Evolutionary conservation across 2,329 filamentous ascomycete species (phyloP).

Genomic region (Ceratocystis variospora): DNA sequence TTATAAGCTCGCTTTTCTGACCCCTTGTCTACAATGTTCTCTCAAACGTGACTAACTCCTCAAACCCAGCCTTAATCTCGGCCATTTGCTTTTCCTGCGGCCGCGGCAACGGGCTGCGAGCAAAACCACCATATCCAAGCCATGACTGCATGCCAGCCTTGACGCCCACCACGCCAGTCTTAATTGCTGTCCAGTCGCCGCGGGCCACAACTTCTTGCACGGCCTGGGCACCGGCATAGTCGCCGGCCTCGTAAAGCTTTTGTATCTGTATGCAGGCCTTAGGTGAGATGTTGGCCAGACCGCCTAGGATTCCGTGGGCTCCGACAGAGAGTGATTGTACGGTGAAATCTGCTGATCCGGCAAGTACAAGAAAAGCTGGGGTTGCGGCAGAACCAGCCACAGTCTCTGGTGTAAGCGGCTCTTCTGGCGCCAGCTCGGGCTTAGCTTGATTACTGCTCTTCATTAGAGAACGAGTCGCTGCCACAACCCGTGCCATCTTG

Average conservation of each 20-base stretch:
- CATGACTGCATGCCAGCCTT: constrained; percentile 34
- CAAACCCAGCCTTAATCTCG: constrained; percentile 28
- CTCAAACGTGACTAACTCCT: constrained; percentile 26
- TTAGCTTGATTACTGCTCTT: not conserved
- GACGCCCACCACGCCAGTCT: constrained; percentile 36
- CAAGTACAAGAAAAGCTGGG: constrained; percentile 29
- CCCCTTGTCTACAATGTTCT: constrained; percentile 15
- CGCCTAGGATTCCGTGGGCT: constrained; percentile 31
- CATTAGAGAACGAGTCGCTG: constrained; percentile 28
- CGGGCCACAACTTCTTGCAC: constrained; percentile 32
- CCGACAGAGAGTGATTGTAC: constrained; percentile 30
- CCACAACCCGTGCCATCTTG: constrained; percentile 38
- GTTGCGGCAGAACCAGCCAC: constrained; percentile 11
- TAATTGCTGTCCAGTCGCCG: constrained; percentile 35
- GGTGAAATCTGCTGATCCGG: constrained; percentile 33
- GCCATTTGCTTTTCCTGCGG: constrained; percentile 27
- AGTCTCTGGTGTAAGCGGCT: not conserved
- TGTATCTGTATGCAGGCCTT: constrained; percentile 28
- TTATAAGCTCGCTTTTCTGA: no score
- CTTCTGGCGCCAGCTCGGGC: not conserved
- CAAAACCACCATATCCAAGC: constrained; percentile 29
- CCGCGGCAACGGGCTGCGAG: constrained; percentile 29
- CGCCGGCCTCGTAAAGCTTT: constrained; percentile 26
- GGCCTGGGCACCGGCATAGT: constrained; percentile 26
- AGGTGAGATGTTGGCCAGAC: constrained; percentile 30